Base-by-base conservation (phyloP, 305 asterid genomes). In the Andrographis paniculata region DNA sequence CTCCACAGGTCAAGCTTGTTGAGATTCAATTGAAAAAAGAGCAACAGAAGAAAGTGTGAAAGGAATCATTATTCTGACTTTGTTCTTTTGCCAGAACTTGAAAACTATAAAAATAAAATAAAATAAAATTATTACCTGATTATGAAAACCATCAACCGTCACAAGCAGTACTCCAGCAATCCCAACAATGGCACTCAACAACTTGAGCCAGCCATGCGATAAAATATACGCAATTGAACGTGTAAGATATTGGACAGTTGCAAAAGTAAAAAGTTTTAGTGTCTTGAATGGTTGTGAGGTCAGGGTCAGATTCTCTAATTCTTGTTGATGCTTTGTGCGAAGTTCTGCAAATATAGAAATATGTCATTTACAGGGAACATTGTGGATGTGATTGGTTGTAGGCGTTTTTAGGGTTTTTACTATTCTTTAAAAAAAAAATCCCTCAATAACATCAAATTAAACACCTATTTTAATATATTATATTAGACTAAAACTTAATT, bases 141-240 rank as follows among this genome's bases (percentile, higher is more conserved):
- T 93, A 68, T 79, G 94, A 71, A 92, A 87, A 37, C 94, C 94
- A 48, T 78, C 77, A 44, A 76, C 43, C 35, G 69, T 61, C 52
- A 73, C 70, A 43, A 86, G 81, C 12, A 75, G 67, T 54, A 68
- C 37, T 21, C 70, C 85, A 38, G 67, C 69, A 40, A 69, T 58
- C 30, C 52, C 70, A 57, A 74, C 45, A 15, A 73, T 17, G 41
- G 54, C 28, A 61, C 72, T 56, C 56, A 67, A 55, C 44, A 80
- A 70, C 79, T 74, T 38, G 61, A 83, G 61, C 79, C 75, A 82
- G 42, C 70, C 38, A 50, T 50, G 44, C 11, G 45, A 50, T 66
- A 82, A 63, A 57, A 85, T 77, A 64, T 89, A 89, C 24, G 67
- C 52, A 30, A 52, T 53, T 40, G 88, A 82, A 59, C 16, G 73